Evolutionary conservation across 345 rosid genomes (phyloP).

Genomic region (Gossypium turneri): DNA sequence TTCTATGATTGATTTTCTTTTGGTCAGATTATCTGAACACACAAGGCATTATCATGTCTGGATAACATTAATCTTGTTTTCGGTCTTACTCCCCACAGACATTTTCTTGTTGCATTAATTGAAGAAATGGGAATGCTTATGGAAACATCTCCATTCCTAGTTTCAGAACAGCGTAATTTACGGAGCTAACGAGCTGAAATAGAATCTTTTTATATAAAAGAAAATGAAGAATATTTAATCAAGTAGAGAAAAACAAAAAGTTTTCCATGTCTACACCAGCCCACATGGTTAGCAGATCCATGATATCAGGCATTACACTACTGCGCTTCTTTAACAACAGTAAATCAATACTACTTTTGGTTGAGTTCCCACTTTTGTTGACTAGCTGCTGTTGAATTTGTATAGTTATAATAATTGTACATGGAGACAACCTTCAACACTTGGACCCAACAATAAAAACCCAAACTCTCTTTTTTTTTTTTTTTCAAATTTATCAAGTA

Average conservation of each 20-base stretch:
- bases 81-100: slow-evolving; percentile 4
- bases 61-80: neutral
- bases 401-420: too few relatives aligned
- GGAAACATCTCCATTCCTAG: neutral
- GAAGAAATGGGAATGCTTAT: neutral
- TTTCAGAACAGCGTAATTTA: neutral
- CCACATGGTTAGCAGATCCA: neutral
- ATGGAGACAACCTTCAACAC: neutral
- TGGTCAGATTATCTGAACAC: neutral
- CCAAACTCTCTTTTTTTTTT: neutral
- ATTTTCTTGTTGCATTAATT: neutral
- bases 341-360: neutral
- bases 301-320: neutral
- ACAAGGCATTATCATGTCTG: neutral
- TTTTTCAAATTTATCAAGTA: neutral
- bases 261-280: neutral
- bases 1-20: neutral
- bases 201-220: neutral
- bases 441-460: too few relatives aligned
- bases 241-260: too few relatives aligned
- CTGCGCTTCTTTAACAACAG: neutral
- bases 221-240: too few relatives aligned
- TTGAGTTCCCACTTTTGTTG: neutral
- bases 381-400: neutral
- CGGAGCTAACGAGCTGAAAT: neutral